Evolutionary conservation across 2,329 filamentous ascomycete genomes (phyloP).

Genomic region (Xylaria sp.): DNA sequence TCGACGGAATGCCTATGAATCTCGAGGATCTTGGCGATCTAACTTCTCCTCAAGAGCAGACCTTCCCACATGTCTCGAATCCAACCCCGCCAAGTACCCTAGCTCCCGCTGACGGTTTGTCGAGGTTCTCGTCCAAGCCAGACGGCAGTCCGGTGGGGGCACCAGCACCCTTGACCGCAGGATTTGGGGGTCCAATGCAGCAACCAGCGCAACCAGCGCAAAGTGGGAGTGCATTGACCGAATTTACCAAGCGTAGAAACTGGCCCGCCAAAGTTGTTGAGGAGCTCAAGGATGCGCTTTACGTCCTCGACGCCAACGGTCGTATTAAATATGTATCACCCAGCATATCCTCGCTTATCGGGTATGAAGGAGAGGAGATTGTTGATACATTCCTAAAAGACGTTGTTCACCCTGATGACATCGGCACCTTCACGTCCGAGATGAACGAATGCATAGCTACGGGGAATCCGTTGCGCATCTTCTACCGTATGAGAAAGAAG

Average conservation of each 20-base stretch:
- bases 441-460: constrained; percentile 89
- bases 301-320: constrained; percentile 87
- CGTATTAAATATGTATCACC: constrained; percentile 88
- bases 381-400: constrained; percentile 81
- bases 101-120: constrained; percentile 38
- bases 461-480: constrained; percentile 82
- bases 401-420: constrained; percentile 87
- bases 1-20: constrained; percentile 47
- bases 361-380: constrained; percentile 77
- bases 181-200: constrained; percentile 47
- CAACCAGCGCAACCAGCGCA: constrained; percentile 41
- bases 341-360: constrained; percentile 78
- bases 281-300: constrained; percentile 87
- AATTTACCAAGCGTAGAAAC: constrained; percentile 72
- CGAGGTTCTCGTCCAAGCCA: constrained; percentile 40
- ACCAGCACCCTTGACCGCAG: constrained; percentile 47
- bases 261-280: constrained; percentile 92
- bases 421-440: constrained; percentile 83
- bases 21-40: constrained; percentile 47
- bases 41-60: constrained; percentile 40
- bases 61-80: constrained; percentile 38
- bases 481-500: constrained; percentile 83
- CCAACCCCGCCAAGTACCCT: constrained; percentile 42
- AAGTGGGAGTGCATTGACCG: constrained; percentile 61
- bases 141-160: constrained; percentile 43